These are phyloP conservation scores for Naganishia vishniacii DNA, from an alignment of 768 basidiomycete species.

Conservation along the genomic window DNA sequence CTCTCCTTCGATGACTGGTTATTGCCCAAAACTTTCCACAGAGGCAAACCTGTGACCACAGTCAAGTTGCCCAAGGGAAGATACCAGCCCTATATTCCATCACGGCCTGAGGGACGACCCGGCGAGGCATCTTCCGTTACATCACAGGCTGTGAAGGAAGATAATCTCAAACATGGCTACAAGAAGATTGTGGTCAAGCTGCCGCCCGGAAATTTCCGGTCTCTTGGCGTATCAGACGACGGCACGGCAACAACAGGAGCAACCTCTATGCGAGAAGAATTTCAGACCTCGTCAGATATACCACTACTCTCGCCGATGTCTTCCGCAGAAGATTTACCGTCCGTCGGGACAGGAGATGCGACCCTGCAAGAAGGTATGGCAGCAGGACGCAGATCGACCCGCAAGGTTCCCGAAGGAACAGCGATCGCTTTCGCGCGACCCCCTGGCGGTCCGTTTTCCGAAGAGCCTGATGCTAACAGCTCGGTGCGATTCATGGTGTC, in stretches of 20 bases:
- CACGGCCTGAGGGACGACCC: background rate
- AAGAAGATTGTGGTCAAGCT: constrained; percentile 25
- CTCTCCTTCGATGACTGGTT: constrained; percentile 45
- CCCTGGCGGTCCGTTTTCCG: constrained; percentile 20
- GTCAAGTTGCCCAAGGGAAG: constrained; percentile 38
- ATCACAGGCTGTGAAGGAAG: background rate
- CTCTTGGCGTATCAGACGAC: background rate
- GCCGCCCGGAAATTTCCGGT: background rate
- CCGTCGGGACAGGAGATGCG: background rate
- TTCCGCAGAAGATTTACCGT: constrained; percentile 9
- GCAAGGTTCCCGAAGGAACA: constrained; percentile 25
- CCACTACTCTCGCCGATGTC: constrained; percentile 13
- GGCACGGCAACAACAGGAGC: background rate
- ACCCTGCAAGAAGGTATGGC: background rate
- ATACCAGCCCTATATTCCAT: constrained; percentile 31
- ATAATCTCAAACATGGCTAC: background rate
- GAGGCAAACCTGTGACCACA: constrained; percentile 30
- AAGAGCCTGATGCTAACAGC: constrained; percentile 29
- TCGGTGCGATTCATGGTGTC: constrained; percentile 47
- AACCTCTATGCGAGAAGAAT: background rate
- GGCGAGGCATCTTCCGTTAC: constrained; percentile 13
- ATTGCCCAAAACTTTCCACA: constrained; percentile 31
- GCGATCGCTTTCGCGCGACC: constrained; percentile 29
- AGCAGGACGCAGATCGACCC: background rate
- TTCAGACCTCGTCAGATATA: constrained; percentile 19